Evolutionary conservation across 495 filamentous ascomycete species (phyloP), one percentile per base, ranked within the genome.

Genomic region (Annulohypoxylon nitens): DNA sequence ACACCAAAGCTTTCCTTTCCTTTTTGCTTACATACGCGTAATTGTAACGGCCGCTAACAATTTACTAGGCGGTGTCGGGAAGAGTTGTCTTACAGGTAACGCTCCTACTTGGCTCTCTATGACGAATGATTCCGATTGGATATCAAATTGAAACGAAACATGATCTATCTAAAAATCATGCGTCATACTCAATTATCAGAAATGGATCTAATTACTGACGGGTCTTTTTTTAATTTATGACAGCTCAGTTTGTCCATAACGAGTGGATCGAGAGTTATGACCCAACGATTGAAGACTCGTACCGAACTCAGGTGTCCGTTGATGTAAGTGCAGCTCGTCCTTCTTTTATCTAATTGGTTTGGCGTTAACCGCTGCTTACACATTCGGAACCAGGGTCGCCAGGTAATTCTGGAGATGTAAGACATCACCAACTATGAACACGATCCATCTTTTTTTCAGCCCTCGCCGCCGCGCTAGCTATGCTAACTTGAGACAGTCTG

Each of bases 181-280:
- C 68, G 20, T 57, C 67, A 67, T 69, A 36, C 16, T 63, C 43
- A 64, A 55, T 61, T 48, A 23, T 36, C 59, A 30, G 51, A 67
- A 18, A 47, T 47, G 43, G 43, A 41, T 65, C 71, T 76, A 65
- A 77, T 63, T 60, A 64, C 70, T 69, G 59, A 75, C 73, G 37
- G 23, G 45, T 48, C 48, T 72, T 71, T 69, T 69, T 71, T 68
- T 73, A 76, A 60, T 64, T 59, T 57, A 54, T 64, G 67, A 76
- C 82, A 97, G 96, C 96, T 71, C 96, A 99, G 88, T 99, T 99
- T 81, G 96, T 98, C 18, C 96, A 98, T 80, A 97, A 98, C 86
- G 93, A 97, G 51, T 99, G 97, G 94, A 97, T 99, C 78, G 96
- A 99, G 82, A 95, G 92, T 80, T 99, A 99, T 83, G 96, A 99